Evolutionary conservation across 805 yeast species (phyloP), one percentile per base, ranked within the genome.

Genomic region (Kodamaea neixiangensis): DNA sequence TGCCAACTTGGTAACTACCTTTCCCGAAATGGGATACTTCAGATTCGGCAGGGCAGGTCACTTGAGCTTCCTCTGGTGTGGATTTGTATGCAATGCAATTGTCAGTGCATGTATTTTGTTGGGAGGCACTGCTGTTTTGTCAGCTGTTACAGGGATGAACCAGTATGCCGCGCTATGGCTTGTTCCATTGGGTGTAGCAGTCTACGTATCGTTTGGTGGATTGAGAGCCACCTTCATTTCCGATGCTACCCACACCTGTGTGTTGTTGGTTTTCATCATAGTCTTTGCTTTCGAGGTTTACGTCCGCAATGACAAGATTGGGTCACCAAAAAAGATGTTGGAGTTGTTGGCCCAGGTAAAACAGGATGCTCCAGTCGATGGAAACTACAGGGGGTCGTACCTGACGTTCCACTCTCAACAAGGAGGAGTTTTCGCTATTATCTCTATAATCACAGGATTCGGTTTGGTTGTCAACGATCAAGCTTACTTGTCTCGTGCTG

Each of bases 1-100:
- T 63, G 74, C 73, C 2, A 67, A 67, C 45, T 49, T 67, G 48
- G 71, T 68, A 3, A 68, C 72, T 4, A 67, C 67, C 3, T 66
- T 71, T 53, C 59, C 60, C 2, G 62, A 51, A 22, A 59, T 65
- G 62, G 63, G 58, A 2, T 59, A 55, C 44, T 57, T 63, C 44
- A 51, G 71, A 25, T 66, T 61, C 56, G 71, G 72, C 9, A 60
- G 56, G 7, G 57, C 56, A 19, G 67, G 65, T 14, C 70, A 66
- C 47, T 48, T 64, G 47, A 52, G 58, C 9, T 66, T 60, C 44
- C 50, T 64, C 41, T 55, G 58, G 51, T 63, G 60, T 47, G 66
- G 66, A 6, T 49, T 66, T 17, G 57, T 57, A 5, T 61, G 64
- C 34, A 66, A 33, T 60, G 57, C 63, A 1, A 50, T 61, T 35